These are phyloP conservation scores for Porphyridium purpureum DNA, from an alignment of 23 red algal species.

Conservation along the genomic window DNA sequence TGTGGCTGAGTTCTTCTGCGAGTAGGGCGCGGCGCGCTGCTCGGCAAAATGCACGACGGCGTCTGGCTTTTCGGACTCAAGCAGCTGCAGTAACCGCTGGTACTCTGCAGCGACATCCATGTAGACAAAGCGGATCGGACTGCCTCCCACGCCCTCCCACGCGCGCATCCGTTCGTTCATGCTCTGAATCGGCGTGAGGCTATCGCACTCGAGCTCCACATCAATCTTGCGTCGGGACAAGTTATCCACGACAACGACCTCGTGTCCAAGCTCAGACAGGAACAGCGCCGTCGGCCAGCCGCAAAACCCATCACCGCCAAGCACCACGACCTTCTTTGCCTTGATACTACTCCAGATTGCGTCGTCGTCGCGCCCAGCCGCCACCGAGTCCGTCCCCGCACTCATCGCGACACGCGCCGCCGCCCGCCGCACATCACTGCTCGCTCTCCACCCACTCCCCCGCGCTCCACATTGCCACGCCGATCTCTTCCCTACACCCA, in stretches of 20 bases:
- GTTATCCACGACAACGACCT: conserved; percentile 96
- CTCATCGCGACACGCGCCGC: no score
- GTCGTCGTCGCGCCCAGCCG: no score
- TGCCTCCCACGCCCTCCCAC: conserved; percentile 41
- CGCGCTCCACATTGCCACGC: no score
- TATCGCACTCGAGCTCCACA: conserved; percentile 75
- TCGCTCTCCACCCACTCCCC: no score
- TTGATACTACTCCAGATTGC: no score
- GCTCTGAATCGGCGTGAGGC: conserved; percentile 70
- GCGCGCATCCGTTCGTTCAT: conserved; percentile 46
- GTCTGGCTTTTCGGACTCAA: conserved; percentile 43
- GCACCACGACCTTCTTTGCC: conserved; percentile 51
- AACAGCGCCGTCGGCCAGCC: conserved; percentile 90
- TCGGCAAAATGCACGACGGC: conserved; percentile 97
- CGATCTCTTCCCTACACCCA: no score
- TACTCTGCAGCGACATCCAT: conserved; percentile 78
- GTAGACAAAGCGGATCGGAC: conserved; percentile 45
- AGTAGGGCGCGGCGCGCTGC: conserved; percentile 92
- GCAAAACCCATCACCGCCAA: conserved; percentile 95
- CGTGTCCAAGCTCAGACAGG: conserved; percentile 75
- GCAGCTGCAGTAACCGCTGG: conserved; percentile 46
- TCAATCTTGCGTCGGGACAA: conserved; percentile 92
- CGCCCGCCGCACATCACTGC: no score
- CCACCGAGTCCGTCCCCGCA: no score
- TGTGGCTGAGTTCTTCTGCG: conserved; percentile 63